Evolutionary conservation across 768 basidiomycete genomes (phyloP), one percentile per base, ranked within the genome.

Genomic region (Suillus sp.): DNA sequence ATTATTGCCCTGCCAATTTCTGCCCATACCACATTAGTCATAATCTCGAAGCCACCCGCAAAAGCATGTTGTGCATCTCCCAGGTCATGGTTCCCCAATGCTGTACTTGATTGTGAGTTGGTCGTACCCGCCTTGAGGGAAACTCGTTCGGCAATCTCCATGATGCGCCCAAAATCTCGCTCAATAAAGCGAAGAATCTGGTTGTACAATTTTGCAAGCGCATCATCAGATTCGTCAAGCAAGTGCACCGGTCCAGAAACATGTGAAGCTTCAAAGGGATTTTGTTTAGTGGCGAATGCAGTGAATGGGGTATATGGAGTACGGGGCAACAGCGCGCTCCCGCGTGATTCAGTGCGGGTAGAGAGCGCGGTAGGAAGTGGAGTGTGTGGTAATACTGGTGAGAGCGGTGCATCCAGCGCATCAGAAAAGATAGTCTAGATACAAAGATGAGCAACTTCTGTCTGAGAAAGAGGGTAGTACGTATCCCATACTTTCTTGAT

Each of bases 1-100:
- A 92, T 89, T 55, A 99, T 85, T 0, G 92, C 84, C 47, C 81
- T 79, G 1, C 88, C 91, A 22, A 96, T 76, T 75, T 96, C 94
- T 11, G 88, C 88, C 92, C 95, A 96, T 5, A 99, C 80, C 10
- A 96, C 91, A 68, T 92, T 90, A 0, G 90, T 86, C 80, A 98
- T 84, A 59, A 99, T 88, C 65, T 93, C 85, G 72, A 95, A 98
- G 0, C 86, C 84, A 27, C 80, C 71, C 0, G 47, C 58, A 27
- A 61, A 63, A 50, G 63, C 59, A 9, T 61, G 66, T 11, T 56
- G 47, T 59, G 58, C 40, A 2, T 61, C 45, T 45, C 66, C 66
- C 13, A 59, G 50, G 25, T 42, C 58, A 53, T 30, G 62, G 22
- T 43, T 34, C 35, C 50, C 63, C 13, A 25, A 62, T 22, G 45